These are phyloP conservation scores for Choanephora cucurbitarum DNA, from an alignment of 371 early-diverging fungal genomes.

Conservation along the genomic window DNA sequence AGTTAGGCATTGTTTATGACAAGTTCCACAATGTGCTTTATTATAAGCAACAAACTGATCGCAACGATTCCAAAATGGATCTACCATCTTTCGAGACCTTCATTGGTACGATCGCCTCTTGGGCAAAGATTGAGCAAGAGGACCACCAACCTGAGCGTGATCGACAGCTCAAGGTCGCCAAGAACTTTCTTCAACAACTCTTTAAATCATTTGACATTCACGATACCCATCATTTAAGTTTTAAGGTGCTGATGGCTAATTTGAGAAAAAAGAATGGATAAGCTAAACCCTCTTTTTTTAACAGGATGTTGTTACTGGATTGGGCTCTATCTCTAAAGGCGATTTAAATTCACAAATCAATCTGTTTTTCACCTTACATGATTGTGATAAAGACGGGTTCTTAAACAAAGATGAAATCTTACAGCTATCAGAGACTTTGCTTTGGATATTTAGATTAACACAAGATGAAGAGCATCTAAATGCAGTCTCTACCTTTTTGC, in stretches of 20 bases:
- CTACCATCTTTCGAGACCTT: conserved; percentile 63
- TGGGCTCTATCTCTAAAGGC: conserved; percentile 77
- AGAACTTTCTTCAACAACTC: conserved; percentile 49
- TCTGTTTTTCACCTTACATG: conserved; percentile 85
- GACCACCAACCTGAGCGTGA: conserved; percentile 34
- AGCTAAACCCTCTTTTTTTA: not conserved
- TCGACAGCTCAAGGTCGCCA: conserved; percentile 42
- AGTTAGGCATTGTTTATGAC: conserved; percentile 87
- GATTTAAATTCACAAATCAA: conserved; percentile 81
- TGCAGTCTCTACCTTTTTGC: conserved; percentile 72
- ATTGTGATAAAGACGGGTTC: conserved; percentile 70
- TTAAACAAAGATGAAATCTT: conserved; percentile 85
- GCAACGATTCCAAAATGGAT: conserved; percentile 61
- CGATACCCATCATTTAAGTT: conserved; percentile 60
- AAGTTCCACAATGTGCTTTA: conserved; percentile 84
- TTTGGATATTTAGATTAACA: conserved; percentile 72
- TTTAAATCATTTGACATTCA: conserved; percentile 63
- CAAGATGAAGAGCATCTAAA: conserved; percentile 66
- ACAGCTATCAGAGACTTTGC: conserved; percentile 84
- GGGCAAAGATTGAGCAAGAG: conserved; percentile 49
- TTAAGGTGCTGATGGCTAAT: conserved; percentile 40
- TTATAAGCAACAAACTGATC: conserved; percentile 56
- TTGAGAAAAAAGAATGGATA: not conserved
- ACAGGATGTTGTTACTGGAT: conserved; percentile 79
- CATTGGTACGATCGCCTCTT: conserved; percentile 54